Base-by-base conservation (phyloP, 495 filamentous ascomycete species). In the Penicillium malachiteum region DNA sequence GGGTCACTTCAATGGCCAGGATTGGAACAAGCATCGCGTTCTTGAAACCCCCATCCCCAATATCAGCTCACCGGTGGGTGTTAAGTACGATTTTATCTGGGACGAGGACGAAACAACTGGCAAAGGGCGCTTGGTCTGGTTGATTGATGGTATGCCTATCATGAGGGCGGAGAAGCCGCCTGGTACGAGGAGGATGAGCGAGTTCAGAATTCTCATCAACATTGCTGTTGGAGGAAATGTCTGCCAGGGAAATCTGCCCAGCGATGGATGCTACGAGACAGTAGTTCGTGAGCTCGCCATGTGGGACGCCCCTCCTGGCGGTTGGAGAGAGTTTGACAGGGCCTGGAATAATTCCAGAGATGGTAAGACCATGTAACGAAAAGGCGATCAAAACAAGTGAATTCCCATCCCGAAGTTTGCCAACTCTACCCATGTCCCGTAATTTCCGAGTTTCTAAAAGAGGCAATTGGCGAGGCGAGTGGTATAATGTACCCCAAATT, bases 11-110 rank as follows among this genome's bases (percentile, higher is more conserved):
- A 62, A 65, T 35, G 62, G 62, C 39, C 12, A 65, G 51, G 61
- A 67, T 56, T 67, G 64, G 64, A 48, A 67, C 48, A 67, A 67
- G 62, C 64, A 67, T 62, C 62, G 62, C 21, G 64, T 65, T 42
- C 62, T 67, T 9, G 64, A 65, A 54, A 65, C 64, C 37, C 58
- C 62, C 26, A 65, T 65, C 44, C 64, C 62, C 21, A 60, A 62
- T 14, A 62, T 67, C 54, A 62, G 43, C 54, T 62, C 64, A 48
- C 58, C 58, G 50, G 39, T 11, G 45, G 62, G 62, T 4, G 64
- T 67, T 50, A 59, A 33, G 40, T 67, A 67, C 40, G 62, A 67
- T 58, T 65, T 67, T 18, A 62, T 67, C 41, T 67, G 64, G 64
- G 62, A 67, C 9, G 62, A 67, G 48, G 64, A 65, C 38, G 64